phyloP scores from a whole-genome alignment of 2,329 filamentous ascomycete species.

The Colletotrichum kahawae region DNA sequence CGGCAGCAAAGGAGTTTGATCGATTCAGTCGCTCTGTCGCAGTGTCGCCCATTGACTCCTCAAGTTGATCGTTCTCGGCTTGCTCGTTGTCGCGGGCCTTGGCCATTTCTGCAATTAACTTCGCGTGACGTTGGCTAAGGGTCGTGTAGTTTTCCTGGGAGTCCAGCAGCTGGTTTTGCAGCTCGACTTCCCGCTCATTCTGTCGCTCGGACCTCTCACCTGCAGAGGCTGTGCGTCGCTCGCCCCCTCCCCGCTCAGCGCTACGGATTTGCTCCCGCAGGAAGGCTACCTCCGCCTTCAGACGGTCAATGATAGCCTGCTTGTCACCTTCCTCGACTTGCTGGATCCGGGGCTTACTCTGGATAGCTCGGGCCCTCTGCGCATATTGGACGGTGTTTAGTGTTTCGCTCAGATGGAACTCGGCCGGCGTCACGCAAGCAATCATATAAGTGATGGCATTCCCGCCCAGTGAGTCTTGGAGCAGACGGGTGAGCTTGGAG shows the following conservation, averaged over 20 bases:
- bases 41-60: slow-evolving; percentile 73
- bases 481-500: slow-evolving; percentile 91
- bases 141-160: slow-evolving; percentile 93
- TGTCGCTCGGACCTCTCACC: slow-evolving; percentile 78
- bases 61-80: slow-evolving; percentile 61
- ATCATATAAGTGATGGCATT: slow-evolving; percentile 99
- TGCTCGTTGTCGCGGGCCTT: slow-evolving; percentile 77
- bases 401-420: slow-evolving; percentile 97
- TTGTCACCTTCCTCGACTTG: slow-evolving; percentile 93
- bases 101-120: slow-evolving; percentile 90
- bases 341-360: slow-evolving; percentile 97
- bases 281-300: slow-evolving; percentile 93
- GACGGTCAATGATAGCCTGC: slow-evolving; percentile 87
- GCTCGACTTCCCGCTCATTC: slow-evolving; percentile 83
- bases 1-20: slow-evolving; percentile 94
- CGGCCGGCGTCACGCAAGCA: slow-evolving; percentile 94
- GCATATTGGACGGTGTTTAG: slow-evolving; percentile 98
- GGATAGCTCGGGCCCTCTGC: slow-evolving; percentile 92
- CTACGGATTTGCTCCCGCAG: slow-evolving; percentile 91
- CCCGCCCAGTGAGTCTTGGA: slow-evolving; percentile 95
- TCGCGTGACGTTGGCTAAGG: slow-evolving; percentile 91
- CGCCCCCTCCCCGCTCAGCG: slow-evolving; percentile 68
- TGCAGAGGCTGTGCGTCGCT: slow-evolving; percentile 55
- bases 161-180: slow-evolving; percentile 93
- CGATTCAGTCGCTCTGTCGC: slow-evolving; percentile 89